A percentile compares a stretch with the other conserved stretches of the same genome.
Conservation (phyloP, 2,329 filamentous ascomycete genomes). For the Didymosphaeria variabile region DNA sequence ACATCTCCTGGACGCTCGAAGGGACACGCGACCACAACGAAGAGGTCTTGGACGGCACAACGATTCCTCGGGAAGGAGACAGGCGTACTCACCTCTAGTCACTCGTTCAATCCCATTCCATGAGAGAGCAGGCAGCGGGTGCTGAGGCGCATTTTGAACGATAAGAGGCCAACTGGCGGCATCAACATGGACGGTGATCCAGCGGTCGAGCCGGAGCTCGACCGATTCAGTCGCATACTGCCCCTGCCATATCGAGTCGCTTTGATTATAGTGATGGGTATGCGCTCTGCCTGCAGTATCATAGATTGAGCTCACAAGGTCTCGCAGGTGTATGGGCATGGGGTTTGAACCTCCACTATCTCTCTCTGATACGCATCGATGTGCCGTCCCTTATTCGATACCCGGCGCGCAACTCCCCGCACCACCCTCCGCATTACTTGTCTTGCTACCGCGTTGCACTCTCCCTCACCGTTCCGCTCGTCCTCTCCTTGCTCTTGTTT, state of each 20-base stretch:
- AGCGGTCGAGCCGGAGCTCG: slow-evolving; percentile 72
- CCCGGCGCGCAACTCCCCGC: slow-evolving; percentile 74
- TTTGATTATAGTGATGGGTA: slow-evolving; percentile 85
- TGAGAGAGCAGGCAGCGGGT: slow-evolving; percentile 23
- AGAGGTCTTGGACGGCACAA: neutral
- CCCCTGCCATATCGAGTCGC: slow-evolving; percentile 91
- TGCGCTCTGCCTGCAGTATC: slow-evolving; percentile 26
- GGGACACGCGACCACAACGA: slow-evolving; percentile 38
- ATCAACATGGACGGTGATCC: slow-evolving; percentile 75
- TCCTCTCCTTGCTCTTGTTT: slow-evolving; percentile 78
- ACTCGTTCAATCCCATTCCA: slow-evolving; percentile 22
- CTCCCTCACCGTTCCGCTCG: slow-evolving; percentile 76
- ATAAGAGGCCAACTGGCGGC: slow-evolving; percentile 26
- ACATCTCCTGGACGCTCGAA: slow-evolving; percentile 33
- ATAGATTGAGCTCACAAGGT: neutral
- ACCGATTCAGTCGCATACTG: slow-evolving; percentile 86
- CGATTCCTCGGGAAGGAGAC: slow-evolving; percentile 5
- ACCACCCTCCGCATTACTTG: slow-evolving; percentile 77
- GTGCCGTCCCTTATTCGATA: slow-evolving; percentile 88
- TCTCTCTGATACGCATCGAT: slow-evolving; percentile 82
- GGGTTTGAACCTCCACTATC: slow-evolving; percentile 89
- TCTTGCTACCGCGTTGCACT: slow-evolving; percentile 88
- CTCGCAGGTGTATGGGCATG: slow-evolving; percentile 88
- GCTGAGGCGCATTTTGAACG: slow-evolving; percentile 32
- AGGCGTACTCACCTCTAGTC: slow-evolving; percentile 22